These are phyloP conservation scores for Ogataea nitratoaversa DNA, from an alignment of 805 yeast genomes.

Conservation along the genomic window DNA sequence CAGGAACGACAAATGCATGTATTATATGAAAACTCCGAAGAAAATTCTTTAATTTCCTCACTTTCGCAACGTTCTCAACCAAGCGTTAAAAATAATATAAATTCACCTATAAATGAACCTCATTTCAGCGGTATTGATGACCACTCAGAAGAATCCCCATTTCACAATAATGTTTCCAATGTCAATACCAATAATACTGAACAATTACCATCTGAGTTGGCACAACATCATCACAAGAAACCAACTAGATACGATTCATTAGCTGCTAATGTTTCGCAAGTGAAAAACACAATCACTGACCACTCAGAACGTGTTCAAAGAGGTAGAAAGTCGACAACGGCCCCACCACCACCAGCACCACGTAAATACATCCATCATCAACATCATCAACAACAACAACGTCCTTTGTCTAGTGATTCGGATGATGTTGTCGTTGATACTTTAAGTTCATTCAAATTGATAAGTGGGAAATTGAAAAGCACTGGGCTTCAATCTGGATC, in stretches of 20 bases:
- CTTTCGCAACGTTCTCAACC: background rate
- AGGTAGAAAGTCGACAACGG: background rate
- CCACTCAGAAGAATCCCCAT: background rate
- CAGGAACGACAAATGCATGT: conserved; percentile 26
- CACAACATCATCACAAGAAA: background rate
- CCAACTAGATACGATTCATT: conserved; percentile 20
- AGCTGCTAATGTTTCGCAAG: conserved; percentile 15
- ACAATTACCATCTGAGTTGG: background rate
- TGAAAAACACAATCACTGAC: conserved; percentile 4
- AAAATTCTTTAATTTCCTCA: conserved; percentile 9
- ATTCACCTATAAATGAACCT: background rate
- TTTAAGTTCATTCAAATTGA: conserved; percentile 14
- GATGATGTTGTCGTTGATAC: conserved; percentile 18
- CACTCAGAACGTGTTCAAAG: too few species aligned
- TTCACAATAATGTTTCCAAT: background rate
- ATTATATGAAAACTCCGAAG: conserved; percentile 27
- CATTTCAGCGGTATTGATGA: background rate
- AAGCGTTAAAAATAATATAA: background rate
- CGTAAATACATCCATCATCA: too few species aligned
- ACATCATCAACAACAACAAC: background rate
- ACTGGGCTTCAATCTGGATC: background rate
- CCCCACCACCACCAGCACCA: conserved; percentile 1
- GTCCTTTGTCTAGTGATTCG: background rate
- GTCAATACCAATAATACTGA: too few species aligned
- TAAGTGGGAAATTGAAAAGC: conserved; percentile 13